Evolutionary conservation across 345 rosid genomes (phyloP), one percentile per base, ranked within the genome.

Genomic region (Pistacia integerrima): DNA sequence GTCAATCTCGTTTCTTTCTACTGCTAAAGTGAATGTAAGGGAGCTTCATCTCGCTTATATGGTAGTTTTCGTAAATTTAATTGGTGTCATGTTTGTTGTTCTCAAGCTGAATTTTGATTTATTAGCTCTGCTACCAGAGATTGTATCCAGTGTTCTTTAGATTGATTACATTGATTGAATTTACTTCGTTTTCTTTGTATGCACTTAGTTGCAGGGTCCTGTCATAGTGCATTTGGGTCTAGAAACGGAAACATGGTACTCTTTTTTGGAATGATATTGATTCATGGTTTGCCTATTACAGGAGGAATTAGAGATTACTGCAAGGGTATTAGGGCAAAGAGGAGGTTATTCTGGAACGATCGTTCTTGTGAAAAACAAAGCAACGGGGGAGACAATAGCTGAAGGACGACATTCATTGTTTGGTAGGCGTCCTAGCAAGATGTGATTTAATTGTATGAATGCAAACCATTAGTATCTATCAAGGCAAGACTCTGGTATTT

Each of bases 361-460:
- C 11, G 92, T 95, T 70, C 89, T 86, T 13, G 79, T 95, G 36
- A 90, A 85, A 78, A 95, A 90, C 84, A 92, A 90, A 77, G 77
- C 62, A 56, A 92, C 92, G 0, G 97, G 97, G 17, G 97, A 93
- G 87, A 60, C 90, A 61, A 83, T 95, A 46, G 99, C 99, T 0
- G 98, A 95, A 88, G 98, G 97, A 64, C 92, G 98, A 17, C 99
- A 95, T 86, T 95, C 98, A 6, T 56, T 90, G 88, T 93, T 88
- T 74, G 92, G 92, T 48, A 82, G 73, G 75, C 88, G 79, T 74
- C 59, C 79, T 76, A 95, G 97, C 88, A 92, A 92, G 79, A 87
- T 95, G 84, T 92, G 85, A 86, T 72, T 65, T 65, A 20, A 28
- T 55, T 46, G 48, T 33, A 46, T 5, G 4, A 20, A 48, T 38